Evolutionary conservation across 1,284 basidiomycete genomes (phyloP).

Genomic region (Stereum hirsutum): DNA sequence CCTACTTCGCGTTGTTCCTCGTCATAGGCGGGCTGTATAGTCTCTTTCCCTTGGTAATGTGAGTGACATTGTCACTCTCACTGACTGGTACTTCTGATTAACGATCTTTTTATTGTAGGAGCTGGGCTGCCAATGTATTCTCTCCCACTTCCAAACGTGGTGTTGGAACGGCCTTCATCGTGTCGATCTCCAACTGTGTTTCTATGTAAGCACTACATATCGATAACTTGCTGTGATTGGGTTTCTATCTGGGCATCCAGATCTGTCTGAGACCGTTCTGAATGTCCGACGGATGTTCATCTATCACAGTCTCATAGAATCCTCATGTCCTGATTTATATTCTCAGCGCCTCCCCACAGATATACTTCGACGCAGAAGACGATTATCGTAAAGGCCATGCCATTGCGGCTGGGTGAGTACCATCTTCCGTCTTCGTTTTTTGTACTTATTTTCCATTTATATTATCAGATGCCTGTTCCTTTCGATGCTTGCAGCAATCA

Average conservation of each 20-base stretch:
- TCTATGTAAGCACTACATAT: slow-evolving; percentile 30
- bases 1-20: slow-evolving; percentile 48
- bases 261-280: too few relatives aligned
- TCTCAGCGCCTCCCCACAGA: slow-evolving; percentile 42
- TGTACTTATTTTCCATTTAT: too few relatives aligned
- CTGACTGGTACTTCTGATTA: neutral
- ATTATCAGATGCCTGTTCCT: neutral
- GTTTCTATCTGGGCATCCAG: too few relatives aligned
- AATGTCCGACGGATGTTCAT: too few relatives aligned
- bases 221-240: neutral
- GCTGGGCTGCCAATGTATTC: slow-evolving; percentile 48
- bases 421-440: neutral
- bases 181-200: slow-evolving; percentile 45
- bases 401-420: slow-evolving; percentile 35
- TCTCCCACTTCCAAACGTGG: slow-evolving; percentile 49
- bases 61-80: slow-evolving; percentile 11
- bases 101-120: slow-evolving; percentile 24
- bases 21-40: slow-evolving; percentile 45
- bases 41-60: slow-evolving; percentile 50
- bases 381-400: slow-evolving; percentile 42
- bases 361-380: slow-evolving; percentile 44
- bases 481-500: neutral
- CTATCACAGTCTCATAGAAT: neutral
- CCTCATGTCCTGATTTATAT: neutral
- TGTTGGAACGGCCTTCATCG: slow-evolving; percentile 49